A percentile compares a stretch with the other conserved stretches of the same genome.
Evolutionary conservation across 257 asterid genomes (phyloP).

Genomic region (Cordia subcordata): DNA sequence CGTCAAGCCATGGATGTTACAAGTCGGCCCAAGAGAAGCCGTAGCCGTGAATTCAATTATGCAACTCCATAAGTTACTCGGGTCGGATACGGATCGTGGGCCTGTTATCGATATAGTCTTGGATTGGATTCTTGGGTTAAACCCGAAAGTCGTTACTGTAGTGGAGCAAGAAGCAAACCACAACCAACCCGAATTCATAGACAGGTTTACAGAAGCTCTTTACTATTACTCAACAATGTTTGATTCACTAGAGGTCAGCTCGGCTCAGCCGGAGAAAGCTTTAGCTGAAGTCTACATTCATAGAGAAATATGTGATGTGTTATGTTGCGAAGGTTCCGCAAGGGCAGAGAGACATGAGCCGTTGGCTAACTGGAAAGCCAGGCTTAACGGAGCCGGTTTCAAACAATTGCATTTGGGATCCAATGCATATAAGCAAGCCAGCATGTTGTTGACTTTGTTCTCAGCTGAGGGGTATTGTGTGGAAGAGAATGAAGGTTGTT

Average conservation of each 20-base stretch:
- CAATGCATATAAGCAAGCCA: slow-evolving; percentile 31
- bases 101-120: slow-evolving; percentile 19
- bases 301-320: slow-evolving; percentile 27
- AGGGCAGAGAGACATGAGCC: slow-evolving; percentile 31
- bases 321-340: slow-evolving; percentile 25
- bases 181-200: slow-evolving; percentile 19
- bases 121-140: slow-evolving; percentile 18
- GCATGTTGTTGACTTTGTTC: slow-evolving; percentile 23
- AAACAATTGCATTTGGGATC: slow-evolving; percentile 19
- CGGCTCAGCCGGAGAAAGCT: slow-evolving; percentile 19
- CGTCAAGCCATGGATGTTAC: slow-evolving; percentile 25
- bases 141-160: slow-evolving; percentile 24
- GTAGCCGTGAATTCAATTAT: slow-evolving; percentile 27
- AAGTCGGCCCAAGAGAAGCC: slow-evolving; percentile 22
- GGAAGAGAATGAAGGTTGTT: slow-evolving; percentile 26
- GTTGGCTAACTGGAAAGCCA: slow-evolving; percentile 21
- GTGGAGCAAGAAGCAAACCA: slow-evolving; percentile 32
- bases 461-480: slow-evolving; percentile 28
- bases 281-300: slow-evolving; percentile 24
- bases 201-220: slow-evolving; percentile 24
- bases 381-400: slow-evolving; percentile 25
- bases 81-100: slow-evolving; percentile 2
- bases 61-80: slow-evolving; percentile 29
- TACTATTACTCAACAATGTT: slow-evolving; percentile 28
- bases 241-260: slow-evolving; percentile 21